A percentile compares a stretch with the other conserved stretches of the same genome.
phyloP scores from a whole-genome alignment of 345 rosid genomes.

The Bruguiera sexangula region DNA sequence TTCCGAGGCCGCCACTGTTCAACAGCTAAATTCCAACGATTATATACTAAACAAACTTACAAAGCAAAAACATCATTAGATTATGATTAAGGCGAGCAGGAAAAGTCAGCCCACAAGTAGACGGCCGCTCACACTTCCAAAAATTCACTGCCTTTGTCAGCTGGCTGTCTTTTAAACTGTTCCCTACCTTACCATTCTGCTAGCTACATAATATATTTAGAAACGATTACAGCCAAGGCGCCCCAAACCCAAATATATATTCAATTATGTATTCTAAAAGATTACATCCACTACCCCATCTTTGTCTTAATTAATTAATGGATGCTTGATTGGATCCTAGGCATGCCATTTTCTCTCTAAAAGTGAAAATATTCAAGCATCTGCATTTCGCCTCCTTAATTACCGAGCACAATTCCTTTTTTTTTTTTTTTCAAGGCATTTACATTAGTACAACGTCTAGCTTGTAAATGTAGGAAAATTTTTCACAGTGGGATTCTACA shows the following conservation, averaged over 20 bases:
- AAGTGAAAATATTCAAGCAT: too few relatives aligned
- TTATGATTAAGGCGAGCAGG: constrained; percentile 72
- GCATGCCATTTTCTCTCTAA: too few relatives aligned
- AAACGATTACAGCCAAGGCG: constrained; percentile 83
- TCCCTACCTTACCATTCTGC: neutral
- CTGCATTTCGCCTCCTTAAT: too few relatives aligned
- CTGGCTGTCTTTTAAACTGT: constrained; percentile 51
- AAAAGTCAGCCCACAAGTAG: constrained; percentile 88
- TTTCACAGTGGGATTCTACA: too few relatives aligned
- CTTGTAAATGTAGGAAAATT: too few relatives aligned
- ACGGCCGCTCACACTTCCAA: constrained; percentile 78
- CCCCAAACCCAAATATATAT: constrained; percentile 55
- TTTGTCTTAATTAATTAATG: too few relatives aligned
- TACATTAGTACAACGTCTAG: too few relatives aligned
- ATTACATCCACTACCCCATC: too few relatives aligned
- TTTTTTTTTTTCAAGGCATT: too few relatives aligned
- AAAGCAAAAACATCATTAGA: constrained; percentile 78
- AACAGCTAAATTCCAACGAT: constrained; percentile 72
- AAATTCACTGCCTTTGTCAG: constrained; percentile 92
- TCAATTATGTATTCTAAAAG: too few relatives aligned
- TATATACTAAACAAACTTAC: constrained; percentile 41
- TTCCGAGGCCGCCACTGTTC: constrained; percentile 80
- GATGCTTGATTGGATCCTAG: too few relatives aligned
- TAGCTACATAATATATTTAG: neutral
- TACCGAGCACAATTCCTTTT: too few relatives aligned